Evolutionary conservation across 2,329 filamentous ascomycete species (phyloP), one percentile per base, ranked within the genome.

Genomic region (Fusarium bactridioides): DNA sequence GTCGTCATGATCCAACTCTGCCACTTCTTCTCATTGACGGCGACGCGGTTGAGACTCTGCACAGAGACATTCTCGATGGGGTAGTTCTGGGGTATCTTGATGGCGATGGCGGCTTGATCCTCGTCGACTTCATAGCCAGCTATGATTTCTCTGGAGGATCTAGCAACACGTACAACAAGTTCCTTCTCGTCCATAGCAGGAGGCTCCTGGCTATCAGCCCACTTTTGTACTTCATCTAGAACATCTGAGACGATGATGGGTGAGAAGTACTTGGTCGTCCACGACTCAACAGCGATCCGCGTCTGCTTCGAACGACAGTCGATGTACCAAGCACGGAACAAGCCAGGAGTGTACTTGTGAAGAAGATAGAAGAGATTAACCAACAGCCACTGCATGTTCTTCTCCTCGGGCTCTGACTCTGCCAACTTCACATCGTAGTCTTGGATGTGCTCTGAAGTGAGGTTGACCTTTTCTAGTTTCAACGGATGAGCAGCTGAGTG

Each of bases 21-120:
- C 95, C 96, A 99, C 79, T 96, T 97, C 81, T 91, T 91, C 78
- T 98, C 95, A 67, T 91, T 92, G 31, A 98, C 94, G 1, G 93
- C 94, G 4, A 98, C 94, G 18, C 95, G 91, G 75, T 92, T 94
- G 25, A 95, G 84, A 13, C 94, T 91, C 7, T 90, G 86, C 2
- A 98, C 94, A 13, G 89, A 86, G 4, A 97, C 93, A 3, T 89
- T 87, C 29, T 94, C 91, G 13, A 99, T 88, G 0, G 96, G 96
- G 78, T 97, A 99, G 44, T 91, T 91, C 4, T 89, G 84, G 0
- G 95, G 95, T 1, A 99, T 87, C 10, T 89, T 88, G 76, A 99
- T 92, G n/a, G 90, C 87, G 70, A 98, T 96, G 16, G 91, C 88
- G 64, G 96, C 94, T 35, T 91, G 90, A 75, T 93, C 90, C 67